phyloP scores from a whole-genome alignment of 228 moss, liverwort and hornwort species.

The Sphagnum fallax region DNA sequence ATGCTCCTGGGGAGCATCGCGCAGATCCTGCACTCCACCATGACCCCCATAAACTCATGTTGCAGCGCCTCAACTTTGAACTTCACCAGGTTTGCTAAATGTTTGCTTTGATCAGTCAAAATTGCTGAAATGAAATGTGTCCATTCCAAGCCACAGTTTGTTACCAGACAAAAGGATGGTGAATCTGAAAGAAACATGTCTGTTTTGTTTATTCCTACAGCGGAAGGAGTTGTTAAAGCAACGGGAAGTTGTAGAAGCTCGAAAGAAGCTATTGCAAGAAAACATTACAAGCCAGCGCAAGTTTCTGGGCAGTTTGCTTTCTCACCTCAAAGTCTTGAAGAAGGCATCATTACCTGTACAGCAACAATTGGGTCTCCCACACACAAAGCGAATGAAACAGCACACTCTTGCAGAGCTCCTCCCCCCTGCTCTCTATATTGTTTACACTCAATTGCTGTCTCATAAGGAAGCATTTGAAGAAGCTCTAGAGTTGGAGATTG shows the following conservation, averaged over 20 bases:
- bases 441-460: constrained; percentile 73
- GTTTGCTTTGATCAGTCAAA: neutral
- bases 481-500: constrained; percentile 79
- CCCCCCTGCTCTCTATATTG: constrained; percentile 76
- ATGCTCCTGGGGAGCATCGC: constrained; percentile 73
- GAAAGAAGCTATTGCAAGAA: constrained; percentile 83
- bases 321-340: constrained; percentile 88
- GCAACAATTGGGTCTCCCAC: constrained; percentile 75
- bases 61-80: constrained; percentile 90
- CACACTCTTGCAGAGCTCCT: constrained; percentile 90
- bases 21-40: constrained; percentile 55
- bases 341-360: constrained; percentile 96
- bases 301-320: constrained; percentile 73
- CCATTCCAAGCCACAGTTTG: no score
- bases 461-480: constrained; percentile 94
- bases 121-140: no score
- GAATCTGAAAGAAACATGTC: neutral
- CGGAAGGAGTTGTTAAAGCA: constrained; percentile 88
- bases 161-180: neutral
- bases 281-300: constrained; percentile 66
- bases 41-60: constrained; percentile 77
- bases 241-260: constrained; percentile 67
- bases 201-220: constrained; percentile 20
- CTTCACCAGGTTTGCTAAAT: constrained; percentile 64
- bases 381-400: constrained; percentile 90